A percentile compares a stretch with the other conserved stretches of the same genome.
Conservation (phyloP, 2,329 filamentous ascomycete species). For the Thelonectria blattea region DNA sequence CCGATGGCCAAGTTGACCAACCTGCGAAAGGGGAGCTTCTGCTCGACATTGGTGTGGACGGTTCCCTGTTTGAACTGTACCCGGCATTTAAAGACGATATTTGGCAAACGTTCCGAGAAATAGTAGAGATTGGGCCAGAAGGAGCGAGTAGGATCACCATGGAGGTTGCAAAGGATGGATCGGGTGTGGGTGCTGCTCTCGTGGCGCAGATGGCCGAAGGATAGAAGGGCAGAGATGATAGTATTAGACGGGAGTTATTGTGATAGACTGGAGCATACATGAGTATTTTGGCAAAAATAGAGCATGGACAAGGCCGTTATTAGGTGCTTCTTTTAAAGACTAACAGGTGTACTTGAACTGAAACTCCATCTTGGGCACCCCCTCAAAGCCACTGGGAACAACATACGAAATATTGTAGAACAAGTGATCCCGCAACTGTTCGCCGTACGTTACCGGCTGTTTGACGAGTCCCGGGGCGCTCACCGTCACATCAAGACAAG, state of each 20-base stretch:
- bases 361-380: slow-evolving; percentile 46
- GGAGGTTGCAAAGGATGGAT: slow-evolving; percentile 75
- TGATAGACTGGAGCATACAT: background rate
- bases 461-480: slow-evolving; percentile 45
- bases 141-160: slow-evolving; percentile 72
- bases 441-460: slow-evolving; percentile 46
- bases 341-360: slow-evolving; percentile 41
- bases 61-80: slow-evolving; percentile 75
- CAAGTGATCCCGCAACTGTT: slow-evolving; percentile 47
- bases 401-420: slow-evolving; percentile 55
- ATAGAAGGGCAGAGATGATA: background rate
- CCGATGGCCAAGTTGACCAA: background rate
- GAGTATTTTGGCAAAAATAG: no score
- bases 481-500: slow-evolving; percentile 49
- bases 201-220: slow-evolving; percentile 46
- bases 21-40: background rate
- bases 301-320: no score
- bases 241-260: no score
- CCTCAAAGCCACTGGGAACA: slow-evolving; percentile 48
- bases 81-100: slow-evolving; percentile 71
- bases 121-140: slow-evolving; percentile 28
- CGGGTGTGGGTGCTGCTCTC: slow-evolving; percentile 73
- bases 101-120: slow-evolving; percentile 65
- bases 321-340: background rate
- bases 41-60: slow-evolving; percentile 72